Conservation (phyloP, 2,329 filamentous ascomycete species). For the Aspergillus pseudoterreus region DNA sequence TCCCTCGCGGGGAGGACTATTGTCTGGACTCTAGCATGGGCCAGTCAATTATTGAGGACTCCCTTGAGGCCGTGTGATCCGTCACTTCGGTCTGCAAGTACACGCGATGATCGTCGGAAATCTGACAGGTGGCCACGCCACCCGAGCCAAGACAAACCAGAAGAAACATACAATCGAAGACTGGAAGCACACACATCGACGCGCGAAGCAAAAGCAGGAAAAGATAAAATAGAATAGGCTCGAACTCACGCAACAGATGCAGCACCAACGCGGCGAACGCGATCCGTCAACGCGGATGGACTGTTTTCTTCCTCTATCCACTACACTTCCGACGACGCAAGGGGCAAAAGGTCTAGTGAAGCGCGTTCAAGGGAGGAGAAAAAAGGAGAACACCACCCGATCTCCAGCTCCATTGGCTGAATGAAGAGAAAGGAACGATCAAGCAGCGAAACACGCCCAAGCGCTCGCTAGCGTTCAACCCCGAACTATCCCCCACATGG, state of each 20-base stretch:
- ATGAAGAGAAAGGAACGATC: neutral
- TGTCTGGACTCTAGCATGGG: neutral
- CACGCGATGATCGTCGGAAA: constrained; percentile 7
- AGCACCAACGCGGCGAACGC: neutral
- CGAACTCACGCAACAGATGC: neutral
- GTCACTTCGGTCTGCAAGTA: constrained; percentile 3
- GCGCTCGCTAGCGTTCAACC: no score
- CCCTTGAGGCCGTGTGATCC: constrained; percentile 4
- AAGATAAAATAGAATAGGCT: neutral
- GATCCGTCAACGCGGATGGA: constrained; percentile 6
- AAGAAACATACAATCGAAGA: neutral
- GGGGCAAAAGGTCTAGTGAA: constrained; percentile 11
- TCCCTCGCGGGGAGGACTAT: constrained; percentile 6
- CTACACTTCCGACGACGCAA: constrained; percentile 8
- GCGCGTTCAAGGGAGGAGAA: constrained; percentile 9
- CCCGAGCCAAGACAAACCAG: neutral
- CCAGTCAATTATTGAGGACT: constrained; percentile 6
- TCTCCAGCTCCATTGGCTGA: neutral
- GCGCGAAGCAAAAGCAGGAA: neutral
- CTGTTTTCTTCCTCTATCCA: neutral
- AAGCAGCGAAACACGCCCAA: neutral
- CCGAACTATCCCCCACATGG: no score
- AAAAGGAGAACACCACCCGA: constrained; percentile 8
- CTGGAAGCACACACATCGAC: neutral
- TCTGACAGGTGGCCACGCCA: constrained; percentile 14